Percentiles rank a stretch among this genome's conserved stretches.
Evolutionary conservation across 164 flowering plant species (phyloP).

Genomic region (Santalum album): DNA sequence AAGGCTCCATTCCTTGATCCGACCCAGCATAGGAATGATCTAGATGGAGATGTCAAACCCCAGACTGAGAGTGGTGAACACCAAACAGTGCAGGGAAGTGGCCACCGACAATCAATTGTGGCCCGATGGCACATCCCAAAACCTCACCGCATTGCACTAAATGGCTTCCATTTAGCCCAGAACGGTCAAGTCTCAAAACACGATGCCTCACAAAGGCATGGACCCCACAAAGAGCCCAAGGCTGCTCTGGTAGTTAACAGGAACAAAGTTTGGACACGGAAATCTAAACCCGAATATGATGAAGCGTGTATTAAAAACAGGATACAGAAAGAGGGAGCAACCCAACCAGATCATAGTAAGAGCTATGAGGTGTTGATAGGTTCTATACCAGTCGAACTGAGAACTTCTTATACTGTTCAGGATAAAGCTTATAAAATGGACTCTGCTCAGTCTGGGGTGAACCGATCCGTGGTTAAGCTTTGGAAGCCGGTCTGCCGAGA

Average conservation of each 20-base stretch:
- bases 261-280: constrained; percentile 60
- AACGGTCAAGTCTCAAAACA: constrained; percentile 26
- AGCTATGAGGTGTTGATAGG: constrained; percentile 64
- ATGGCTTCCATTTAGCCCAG: constrained; percentile 34
- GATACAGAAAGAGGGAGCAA: constrained; percentile 15
- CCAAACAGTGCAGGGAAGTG: constrained; percentile 17
- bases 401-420: constrained; percentile 13
- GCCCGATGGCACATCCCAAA: constrained; percentile 31
- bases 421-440: constrained; percentile 32
- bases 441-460: constrained; percentile 18
- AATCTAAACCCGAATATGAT: constrained; percentile 33
- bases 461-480: constrained; percentile 26
- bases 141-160: constrained; percentile 22
- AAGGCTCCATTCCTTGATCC: constrained; percentile 15
- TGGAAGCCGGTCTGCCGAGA: constrained; percentile 60
- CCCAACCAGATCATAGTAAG: constrained; percentile 20
- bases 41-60: constrained; percentile 18
- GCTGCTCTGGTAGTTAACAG: constrained; percentile 20
- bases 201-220: constrained; percentile 33
- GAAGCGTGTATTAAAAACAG: constrained; percentile 15
- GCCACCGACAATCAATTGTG: constrained; percentile 15
- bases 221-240: constrained; percentile 23
- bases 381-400: constrained; percentile 57
- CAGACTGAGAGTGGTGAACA: constrained; percentile 16
- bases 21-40: constrained; percentile 11